phyloP scores from a whole-genome alignment of 1,284 basidiomycete genomes.

The Ustilago loliicola region DNA sequence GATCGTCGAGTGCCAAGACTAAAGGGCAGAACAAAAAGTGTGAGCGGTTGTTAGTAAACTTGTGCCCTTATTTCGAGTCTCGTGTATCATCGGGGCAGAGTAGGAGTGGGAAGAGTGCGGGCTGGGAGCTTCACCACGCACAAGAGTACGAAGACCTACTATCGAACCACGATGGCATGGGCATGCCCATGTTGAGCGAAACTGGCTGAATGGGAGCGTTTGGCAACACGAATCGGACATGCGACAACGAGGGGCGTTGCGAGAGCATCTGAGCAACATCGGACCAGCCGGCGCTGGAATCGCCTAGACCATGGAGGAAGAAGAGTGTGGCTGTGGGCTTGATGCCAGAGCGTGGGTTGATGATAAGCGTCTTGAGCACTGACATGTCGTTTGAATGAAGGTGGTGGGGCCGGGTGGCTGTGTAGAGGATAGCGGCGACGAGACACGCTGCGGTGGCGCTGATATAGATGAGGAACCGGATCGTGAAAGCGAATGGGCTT shows the following conservation, averaged over 20 bases:
- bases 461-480: conserved; percentile 1
- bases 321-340: conserved; percentile 67
- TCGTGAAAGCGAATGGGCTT: conserved; percentile 8
- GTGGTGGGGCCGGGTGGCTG: neutral
- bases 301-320: conserved; percentile 68
- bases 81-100: neutral
- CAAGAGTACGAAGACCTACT: conserved; percentile 62
- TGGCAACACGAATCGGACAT: conserved; percentile 68
- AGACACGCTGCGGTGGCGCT: conserved; percentile 21
- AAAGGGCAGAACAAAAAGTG: neutral
- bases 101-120: neutral
- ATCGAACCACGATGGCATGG: conserved; percentile 70
- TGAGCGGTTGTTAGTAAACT: neutral
- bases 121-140: conserved; percentile 35
- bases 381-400: conserved; percentile 34
- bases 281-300: conserved; percentile 66
- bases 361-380: conserved; percentile 65
- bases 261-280: conserved; percentile 69
- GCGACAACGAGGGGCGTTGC: conserved; percentile 60
- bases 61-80: neutral
- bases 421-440: conserved; percentile 9
- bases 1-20: conserved; percentile 58
- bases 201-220: conserved; percentile 69
- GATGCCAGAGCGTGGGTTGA: conserved; percentile 61
- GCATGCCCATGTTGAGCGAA: conserved; percentile 68